A percentile compares a stretch with the other conserved stretches of the same genome.
Conservation (phyloP, 768 basidiomycete genomes). For the Pisolithus microcarpus region DNA sequence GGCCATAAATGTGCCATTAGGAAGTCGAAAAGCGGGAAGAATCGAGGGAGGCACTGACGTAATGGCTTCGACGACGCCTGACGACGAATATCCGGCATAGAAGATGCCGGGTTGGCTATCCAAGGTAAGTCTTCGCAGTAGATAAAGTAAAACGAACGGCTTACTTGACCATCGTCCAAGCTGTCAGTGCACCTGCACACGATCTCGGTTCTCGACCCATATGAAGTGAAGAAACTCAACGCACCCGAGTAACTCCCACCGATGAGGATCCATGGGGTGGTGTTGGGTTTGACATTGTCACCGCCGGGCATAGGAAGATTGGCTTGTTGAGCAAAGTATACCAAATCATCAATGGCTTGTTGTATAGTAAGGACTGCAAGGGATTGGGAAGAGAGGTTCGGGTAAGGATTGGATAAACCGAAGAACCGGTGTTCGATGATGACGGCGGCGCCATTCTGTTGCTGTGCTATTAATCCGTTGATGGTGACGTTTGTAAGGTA, state of each 20-base stretch:
- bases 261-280: conserved; percentile 36
- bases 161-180: conserved; percentile 66
- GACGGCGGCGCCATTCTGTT: conserved; percentile 55
- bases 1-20: not conserved
- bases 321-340: conserved; percentile 61
- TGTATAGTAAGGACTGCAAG: conserved; percentile 58
- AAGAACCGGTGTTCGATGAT: conserved; percentile 71
- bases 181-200: conserved; percentile 36
- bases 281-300: conserved; percentile 48
- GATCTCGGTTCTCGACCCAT: not conserved
- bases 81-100: conserved; percentile 38
- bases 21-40: not conserved
- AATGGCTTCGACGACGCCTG: conserved; percentile 40
- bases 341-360: conserved; percentile 69
- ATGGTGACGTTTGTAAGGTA: conserved; percentile 62
- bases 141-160: conserved; percentile 9
- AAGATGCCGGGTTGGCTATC: conserved; percentile 34
- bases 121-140: not conserved
- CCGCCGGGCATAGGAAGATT: conserved; percentile 62
- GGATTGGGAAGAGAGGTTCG: conserved; percentile 52
- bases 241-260: conserved; percentile 38
- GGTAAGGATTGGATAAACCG: conserved; percentile 64
- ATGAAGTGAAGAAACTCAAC: not conserved
- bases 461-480: conserved; percentile 58
- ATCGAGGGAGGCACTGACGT: conserved; percentile 22